Evolutionary conservation across 805 yeast species (phyloP), one percentile per base, ranked within the genome.

Genomic region (Saccharomycopsis olivae): DNA sequence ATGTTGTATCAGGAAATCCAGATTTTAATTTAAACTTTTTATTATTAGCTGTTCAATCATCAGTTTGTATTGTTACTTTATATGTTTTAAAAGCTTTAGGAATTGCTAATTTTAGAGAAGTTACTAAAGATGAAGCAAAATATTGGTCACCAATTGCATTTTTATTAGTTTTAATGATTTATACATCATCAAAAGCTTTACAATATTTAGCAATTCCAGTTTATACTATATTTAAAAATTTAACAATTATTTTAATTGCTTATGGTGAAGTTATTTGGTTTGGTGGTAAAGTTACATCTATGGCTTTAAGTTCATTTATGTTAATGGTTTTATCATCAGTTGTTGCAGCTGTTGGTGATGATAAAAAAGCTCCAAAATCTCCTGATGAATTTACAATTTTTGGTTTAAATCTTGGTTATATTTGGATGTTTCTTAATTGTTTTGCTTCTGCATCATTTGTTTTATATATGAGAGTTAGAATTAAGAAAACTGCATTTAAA

Each of bases 231-330:
- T 92, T 92, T 80, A 92, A 92, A 73, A 92, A 92, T 65, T 75
- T 92, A 62, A 89, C 98, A 47, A 92, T 92, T 57, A 89, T 92
- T 51, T 68, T 92, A 57, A 92, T 92, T 60, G 97, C 98, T 27
- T 92, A 92, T 60, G 97, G 97, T 67, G 98, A 92, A 66, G 96
- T 89, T 27, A 53, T 92, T 47, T 89, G 96, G 94, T 92, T 89
- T 55, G 95, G 96, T 47, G 96, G 96, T 49, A 64, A 69, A 47
- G 96, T 89, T 53, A 78, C 95, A 39, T 61, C 88, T 29, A 78
- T 88, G 92, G 87, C 94, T 35, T 67, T 92, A 49, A 79, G 86
- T 31, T 82, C 97, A 2, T 92, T 92, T 61, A 56, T 77, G 39
- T 70, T 92, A 59, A 92, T 92, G 94, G 96, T 92, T 39, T 68